Evolutionary conservation across 2,329 filamentous ascomycete genomes (phyloP).

Genomic region (Neonectria coccinea): DNA sequence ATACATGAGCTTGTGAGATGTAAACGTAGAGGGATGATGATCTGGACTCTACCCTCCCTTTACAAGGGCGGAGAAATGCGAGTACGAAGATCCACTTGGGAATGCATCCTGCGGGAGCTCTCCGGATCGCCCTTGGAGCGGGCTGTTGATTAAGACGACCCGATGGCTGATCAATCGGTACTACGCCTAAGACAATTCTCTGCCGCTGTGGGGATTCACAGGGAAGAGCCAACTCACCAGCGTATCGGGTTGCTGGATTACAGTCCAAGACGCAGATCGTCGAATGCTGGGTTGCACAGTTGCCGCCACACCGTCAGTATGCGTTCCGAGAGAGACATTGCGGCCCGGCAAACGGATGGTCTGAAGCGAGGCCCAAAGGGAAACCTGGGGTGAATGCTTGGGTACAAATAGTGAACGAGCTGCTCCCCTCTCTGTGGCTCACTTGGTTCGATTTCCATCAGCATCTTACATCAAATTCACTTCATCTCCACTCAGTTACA

Average conservation of each 20-base stretch:
- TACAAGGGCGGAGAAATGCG: neutral
- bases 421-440: neutral
- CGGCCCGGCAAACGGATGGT: neutral
- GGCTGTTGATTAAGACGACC: neutral
- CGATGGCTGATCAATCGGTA: neutral
- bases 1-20: too few species aligned
- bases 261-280: neutral
- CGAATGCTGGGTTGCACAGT: neutral
- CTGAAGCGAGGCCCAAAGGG: neutral
- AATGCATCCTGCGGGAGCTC: neutral
- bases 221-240: neutral
- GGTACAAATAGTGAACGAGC: constrained; percentile 4
- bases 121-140: neutral
- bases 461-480: neutral
- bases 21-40: too few species aligned
- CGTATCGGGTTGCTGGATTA: constrained; percentile 6
- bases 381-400: neutral
- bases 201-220: constrained; percentile 6
- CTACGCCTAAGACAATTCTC: neutral
- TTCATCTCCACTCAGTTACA: neutral
- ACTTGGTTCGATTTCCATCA: too few species aligned
- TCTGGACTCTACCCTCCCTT: too few species aligned
- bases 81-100: neutral
- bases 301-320: constrained; percentile 6
- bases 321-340: constrained; percentile 2